phyloP scores from a whole-genome alignment of 495 filamentous ascomycete species.

The Hypoxylon lenormandii region DNA sequence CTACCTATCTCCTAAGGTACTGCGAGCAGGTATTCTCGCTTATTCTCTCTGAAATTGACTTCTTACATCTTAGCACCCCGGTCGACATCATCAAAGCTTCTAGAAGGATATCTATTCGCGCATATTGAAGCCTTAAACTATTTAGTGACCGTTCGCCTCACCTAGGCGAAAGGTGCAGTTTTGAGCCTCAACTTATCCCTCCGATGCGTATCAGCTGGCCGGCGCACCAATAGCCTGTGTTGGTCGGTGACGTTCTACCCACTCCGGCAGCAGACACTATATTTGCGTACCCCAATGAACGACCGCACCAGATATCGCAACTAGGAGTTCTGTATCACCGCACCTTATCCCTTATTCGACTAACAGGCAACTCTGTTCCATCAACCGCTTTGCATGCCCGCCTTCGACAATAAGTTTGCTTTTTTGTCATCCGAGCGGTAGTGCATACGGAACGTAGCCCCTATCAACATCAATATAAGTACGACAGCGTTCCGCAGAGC shows the following conservation, averaged over 20 bases:
- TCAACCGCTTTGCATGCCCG: constrained; percentile 22
- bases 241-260: constrained; percentile 27
- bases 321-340: constrained; percentile 34
- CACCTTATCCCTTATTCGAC: constrained; percentile 28
- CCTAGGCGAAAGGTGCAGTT: constrained; percentile 31
- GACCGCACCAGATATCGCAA: constrained; percentile 18
- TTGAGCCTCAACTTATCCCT: constrained; percentile 44
- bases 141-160: constrained; percentile 35
- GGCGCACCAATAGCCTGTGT: constrained; percentile 33
- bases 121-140: constrained; percentile 31
- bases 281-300: constrained; percentile 35
- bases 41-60: constrained; percentile 22
- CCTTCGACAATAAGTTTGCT: constrained; percentile 31
- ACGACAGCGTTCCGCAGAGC: constrained; percentile 22
- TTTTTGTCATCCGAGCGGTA: constrained; percentile 1
- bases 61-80: constrained; percentile 20
- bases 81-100: constrained; percentile 25
- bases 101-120: constrained; percentile 22
- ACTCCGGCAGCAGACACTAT: constrained; percentile 28
- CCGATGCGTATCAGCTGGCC: constrained; percentile 20
- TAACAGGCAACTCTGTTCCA: constrained; percentile 23
- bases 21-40: constrained; percentile 23
- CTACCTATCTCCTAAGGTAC: constrained; percentile 5
- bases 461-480: constrained; percentile 30
- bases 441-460: constrained; percentile 8